These are phyloP conservation scores for Coniferiporia weirii DNA, from an alignment of 1,284 basidiomycete genomes.

Conservation along the genomic window DNA sequence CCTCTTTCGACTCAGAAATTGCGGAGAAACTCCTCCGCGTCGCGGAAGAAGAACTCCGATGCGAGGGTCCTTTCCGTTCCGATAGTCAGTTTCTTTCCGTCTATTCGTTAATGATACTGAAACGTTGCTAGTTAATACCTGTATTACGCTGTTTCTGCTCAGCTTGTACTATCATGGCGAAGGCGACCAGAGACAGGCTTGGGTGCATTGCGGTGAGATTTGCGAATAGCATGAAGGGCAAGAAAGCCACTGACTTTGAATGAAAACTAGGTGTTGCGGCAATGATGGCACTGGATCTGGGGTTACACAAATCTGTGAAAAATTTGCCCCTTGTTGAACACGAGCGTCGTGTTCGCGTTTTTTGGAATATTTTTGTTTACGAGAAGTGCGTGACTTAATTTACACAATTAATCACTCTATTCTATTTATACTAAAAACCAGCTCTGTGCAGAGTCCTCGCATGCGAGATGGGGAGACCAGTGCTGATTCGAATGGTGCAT, in stretches of 20 bases:
- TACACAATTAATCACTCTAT: background rate
- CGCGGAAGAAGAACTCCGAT: slow-evolving; percentile 16
- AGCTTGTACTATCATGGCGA: slow-evolving; percentile 19
- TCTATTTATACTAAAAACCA: background rate
- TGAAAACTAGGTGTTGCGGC: slow-evolving; percentile 16
- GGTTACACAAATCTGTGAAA: slow-evolving; percentile 15
- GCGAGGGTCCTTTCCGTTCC: slow-evolving; percentile 15
- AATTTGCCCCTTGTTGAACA: slow-evolving; percentile 15
- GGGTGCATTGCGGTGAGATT: slow-evolving; percentile 15
- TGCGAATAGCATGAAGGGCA: background rate
- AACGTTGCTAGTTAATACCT: slow-evolving; percentile 10
- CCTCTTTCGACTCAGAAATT: slow-evolving; percentile 1
- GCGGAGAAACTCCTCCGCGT: slow-evolving; percentile 12
- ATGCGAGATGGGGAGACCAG: slow-evolving; percentile 19
- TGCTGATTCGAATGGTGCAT: slow-evolving; percentile 16
- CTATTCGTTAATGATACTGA: background rate
- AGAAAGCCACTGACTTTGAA: background rate
- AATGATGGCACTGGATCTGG: slow-evolving; percentile 19
- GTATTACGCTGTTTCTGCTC: slow-evolving; percentile 15
- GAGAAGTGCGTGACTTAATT: slow-evolving; percentile 12
- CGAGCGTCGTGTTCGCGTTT: slow-evolving; percentile 19
- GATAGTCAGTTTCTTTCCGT: slow-evolving; percentile 9
- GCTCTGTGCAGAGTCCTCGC: slow-evolving; percentile 11
- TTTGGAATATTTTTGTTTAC: slow-evolving; percentile 20
- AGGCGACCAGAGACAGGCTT: slow-evolving; percentile 19